phyloP scores from a whole-genome alignment of 1,284 basidiomycete genomes.

The Kwoniella shivajii region DNA sequence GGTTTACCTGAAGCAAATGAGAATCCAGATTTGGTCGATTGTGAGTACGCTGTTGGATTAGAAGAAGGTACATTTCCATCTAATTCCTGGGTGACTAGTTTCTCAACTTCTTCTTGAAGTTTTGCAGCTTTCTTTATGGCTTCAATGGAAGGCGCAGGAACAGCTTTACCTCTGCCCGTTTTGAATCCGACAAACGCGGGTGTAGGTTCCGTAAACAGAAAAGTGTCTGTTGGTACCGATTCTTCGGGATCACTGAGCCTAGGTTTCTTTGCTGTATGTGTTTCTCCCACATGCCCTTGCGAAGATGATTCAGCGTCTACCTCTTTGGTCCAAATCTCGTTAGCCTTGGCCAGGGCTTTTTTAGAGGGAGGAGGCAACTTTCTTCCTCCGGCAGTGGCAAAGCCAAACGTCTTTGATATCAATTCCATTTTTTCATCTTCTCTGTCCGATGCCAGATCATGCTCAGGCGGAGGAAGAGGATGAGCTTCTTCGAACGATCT shows the following conservation, averaged over 20 bases:
- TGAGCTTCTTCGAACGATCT: conserved; percentile 11
- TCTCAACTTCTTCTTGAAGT: not conserved
- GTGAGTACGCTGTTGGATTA: not conserved
- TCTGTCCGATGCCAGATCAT: not conserved
- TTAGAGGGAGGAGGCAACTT: conserved; percentile 32
- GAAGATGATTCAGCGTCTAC: conserved; percentile 3
- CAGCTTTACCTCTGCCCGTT: conserved; percentile 19
- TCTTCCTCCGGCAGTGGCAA: conserved; percentile 35
- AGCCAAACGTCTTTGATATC: conserved; percentile 23
- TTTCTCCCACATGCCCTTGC: not conserved
- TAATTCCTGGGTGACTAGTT: not conserved
- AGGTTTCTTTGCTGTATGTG: conserved; percentile 6
- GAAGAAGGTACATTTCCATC: not conserved
- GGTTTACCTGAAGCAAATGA: conserved; percentile 18
- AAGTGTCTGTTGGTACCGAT: no score
- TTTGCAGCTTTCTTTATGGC: conserved; percentile 12
- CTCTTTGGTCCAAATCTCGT: conserved; percentile 26
- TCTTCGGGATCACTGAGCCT: conserved; percentile 3
- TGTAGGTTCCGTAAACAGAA: not conserved
- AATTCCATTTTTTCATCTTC: not conserved
- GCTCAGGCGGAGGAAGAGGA: not conserved
- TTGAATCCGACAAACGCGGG: conserved; percentile 16
- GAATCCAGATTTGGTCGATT: conserved; percentile 5
- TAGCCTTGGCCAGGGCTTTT: conserved; percentile 31
- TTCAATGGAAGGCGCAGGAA: conserved; percentile 24